Base-by-base conservation (phyloP, 2,329 filamentous ascomycete species). In the Aureobasidium sp. region DNA sequence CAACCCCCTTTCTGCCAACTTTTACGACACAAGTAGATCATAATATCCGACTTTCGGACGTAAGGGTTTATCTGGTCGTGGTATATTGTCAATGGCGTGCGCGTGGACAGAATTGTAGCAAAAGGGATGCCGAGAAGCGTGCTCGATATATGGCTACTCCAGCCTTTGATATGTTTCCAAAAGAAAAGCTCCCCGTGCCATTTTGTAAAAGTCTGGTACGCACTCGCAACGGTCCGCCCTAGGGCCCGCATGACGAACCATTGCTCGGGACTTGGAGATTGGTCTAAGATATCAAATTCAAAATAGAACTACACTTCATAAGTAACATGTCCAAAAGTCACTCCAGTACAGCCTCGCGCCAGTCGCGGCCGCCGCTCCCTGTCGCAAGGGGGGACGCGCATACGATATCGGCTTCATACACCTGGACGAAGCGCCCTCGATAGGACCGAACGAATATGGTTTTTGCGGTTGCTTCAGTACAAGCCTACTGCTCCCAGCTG, bases 221-320 rank as follows among this genome's bases (percentile, higher is more conserved):
- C n/a, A 50, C 57, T 49, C 45, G 44, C 57, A 60, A 60, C 57
- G 57, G 57, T 60, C 57, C 57, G 57, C 57, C 33, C 17, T 49
- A 60, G 57, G 35, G 44, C 57, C 57, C 57, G 57, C 57, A 50
- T 40, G 19, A 35, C 45, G 33, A 60, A 60, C 57, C 35, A 60
- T 42, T 14, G 44, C 19, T 1, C 57, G 57, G 57, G 57, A 50
- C 45, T 50, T 47, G 19, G 27, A 49, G 57, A 49, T 42, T 49
- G 57, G 45, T 8, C 35, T 60, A 35, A 22, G 33, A 60, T 60
- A 50, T 60, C 33, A 60, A 57, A 39, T 49, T 33, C 57, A 49
- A 50, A 39, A 49, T 50, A 45, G 31, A 60, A 60, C 57, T 29
- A 40, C 57, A 60, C 57, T 60, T n/a, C 57, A 50, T 60, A 22